Conservation (phyloP, 1,284 basidiomycete genomes). For the Sutorius eximius region DNA sequence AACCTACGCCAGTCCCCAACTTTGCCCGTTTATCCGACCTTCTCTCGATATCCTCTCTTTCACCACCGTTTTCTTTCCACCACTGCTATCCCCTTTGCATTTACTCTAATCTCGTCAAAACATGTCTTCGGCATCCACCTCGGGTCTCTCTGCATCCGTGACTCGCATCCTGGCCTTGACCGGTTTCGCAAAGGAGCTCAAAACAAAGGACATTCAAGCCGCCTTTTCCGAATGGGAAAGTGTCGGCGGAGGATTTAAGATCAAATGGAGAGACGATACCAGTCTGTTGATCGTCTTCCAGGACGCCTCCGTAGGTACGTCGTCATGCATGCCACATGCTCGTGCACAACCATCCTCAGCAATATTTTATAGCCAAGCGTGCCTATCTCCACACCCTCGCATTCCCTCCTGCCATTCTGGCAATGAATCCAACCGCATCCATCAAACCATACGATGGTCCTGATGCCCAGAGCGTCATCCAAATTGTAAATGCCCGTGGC, state of each 20-base stretch:
- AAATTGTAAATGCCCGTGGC: constrained; percentile 76
- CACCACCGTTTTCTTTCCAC: not conserved
- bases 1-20: constrained; percentile 4
- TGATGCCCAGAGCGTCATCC: constrained; percentile 89
- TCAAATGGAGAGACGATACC: constrained; percentile 98
- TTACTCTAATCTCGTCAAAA: constrained; percentile 12
- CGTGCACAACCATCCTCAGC: not conserved
- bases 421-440: constrained; percentile 54
- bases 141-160: constrained; percentile 87
- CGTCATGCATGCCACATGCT: constrained; percentile 4
- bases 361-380: constrained; percentile 68
- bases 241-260: constrained; percentile 90
- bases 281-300: constrained; percentile 94
- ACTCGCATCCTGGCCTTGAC: constrained; percentile 92
- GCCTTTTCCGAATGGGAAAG: constrained; percentile 91
- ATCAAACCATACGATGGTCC: constrained; percentile 93
- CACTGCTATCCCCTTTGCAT: constrained; percentile 4
- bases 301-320: constrained; percentile 79
- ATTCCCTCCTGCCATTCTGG: constrained; percentile 74
- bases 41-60: constrained; percentile 17
- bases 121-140: constrained; percentile 59
- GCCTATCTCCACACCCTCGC: constrained; percentile 90
- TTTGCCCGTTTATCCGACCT: constrained; percentile 11
- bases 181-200: constrained; percentile 92
- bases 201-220: constrained; percentile 93